Evolutionary conservation across 495 filamentous ascomycete species (phyloP).

Genomic region (Terfezia claveryi): DNA sequence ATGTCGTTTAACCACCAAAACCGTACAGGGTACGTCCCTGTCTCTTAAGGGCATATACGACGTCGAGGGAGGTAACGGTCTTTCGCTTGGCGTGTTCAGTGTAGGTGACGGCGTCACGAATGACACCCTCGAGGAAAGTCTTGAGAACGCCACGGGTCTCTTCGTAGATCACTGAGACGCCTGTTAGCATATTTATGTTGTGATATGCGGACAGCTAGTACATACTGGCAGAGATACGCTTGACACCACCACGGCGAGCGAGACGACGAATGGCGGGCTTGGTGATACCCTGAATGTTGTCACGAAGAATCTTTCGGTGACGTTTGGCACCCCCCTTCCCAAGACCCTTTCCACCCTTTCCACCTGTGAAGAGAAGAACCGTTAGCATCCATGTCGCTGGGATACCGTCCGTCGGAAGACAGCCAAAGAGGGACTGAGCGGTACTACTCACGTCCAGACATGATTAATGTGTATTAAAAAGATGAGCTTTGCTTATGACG

Average conservation of each 20-base stretch:
- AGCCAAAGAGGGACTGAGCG: background rate
- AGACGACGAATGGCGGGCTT: constrained; percentile 99
- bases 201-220: constrained; percentile 7
- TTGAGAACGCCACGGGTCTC: constrained; percentile 99
- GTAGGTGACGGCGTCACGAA: constrained; percentile 96
- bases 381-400: background rate
- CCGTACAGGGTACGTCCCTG: constrained; percentile 92
- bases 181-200: background rate
- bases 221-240: constrained; percentile 97
- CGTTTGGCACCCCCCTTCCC: constrained; percentile 75
- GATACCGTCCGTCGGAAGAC: no score
- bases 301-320: constrained; percentile 96
- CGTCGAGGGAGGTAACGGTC: constrained; percentile 87
- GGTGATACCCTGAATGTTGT: constrained; percentile 99
- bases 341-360: constrained; percentile 93
- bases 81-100: constrained; percentile 95
- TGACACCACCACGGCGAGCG: constrained; percentile 97
- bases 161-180: constrained; percentile 68
- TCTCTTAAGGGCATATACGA: constrained; percentile 88
- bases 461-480: constrained; percentile 27
- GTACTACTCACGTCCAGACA: constrained; percentile 62
- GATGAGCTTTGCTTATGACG: background rate
- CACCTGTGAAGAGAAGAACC: constrained; percentile 33
- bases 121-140: constrained; percentile 99
- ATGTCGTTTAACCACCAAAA: constrained; percentile 67